Conservation (phyloP, 1,139 yeast genomes). For the Meyerozyma athensensis region DNA sequence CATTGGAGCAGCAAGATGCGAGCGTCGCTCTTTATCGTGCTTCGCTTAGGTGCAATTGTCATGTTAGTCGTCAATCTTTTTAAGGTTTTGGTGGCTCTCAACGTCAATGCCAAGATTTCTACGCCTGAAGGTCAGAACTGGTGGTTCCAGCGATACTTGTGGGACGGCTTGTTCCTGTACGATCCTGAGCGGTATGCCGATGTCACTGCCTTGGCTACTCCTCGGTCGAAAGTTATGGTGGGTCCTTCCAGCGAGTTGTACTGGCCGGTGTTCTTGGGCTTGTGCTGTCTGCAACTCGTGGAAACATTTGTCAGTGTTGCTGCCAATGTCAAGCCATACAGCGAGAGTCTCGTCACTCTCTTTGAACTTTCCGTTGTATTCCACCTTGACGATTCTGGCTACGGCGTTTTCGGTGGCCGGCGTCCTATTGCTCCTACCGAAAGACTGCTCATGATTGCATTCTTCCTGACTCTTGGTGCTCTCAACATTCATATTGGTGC, state of each 20-base stretch:
- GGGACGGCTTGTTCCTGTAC: conserved; percentile 28
- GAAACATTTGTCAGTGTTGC: conserved; percentile 66
- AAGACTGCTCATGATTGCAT: conserved; percentile 47
- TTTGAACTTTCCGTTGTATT: conserved; percentile 73
- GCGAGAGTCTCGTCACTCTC: conserved; percentile 66
- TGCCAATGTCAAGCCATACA: conserved; percentile 53
- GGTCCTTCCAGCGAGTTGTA: conserved; percentile 56
- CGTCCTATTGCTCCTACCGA: conserved; percentile 34
- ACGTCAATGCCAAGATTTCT: conserved; percentile 20
- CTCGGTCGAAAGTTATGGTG: conserved; percentile 26
- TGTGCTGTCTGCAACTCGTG: conserved; percentile 62
- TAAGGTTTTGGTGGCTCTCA: conserved; percentile 36
- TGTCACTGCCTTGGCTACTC: conserved; percentile 30
- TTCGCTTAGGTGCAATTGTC: conserved; percentile 20
- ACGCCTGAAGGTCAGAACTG: conserved; percentile 14
- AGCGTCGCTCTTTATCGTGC: background rate
- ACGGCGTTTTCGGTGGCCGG: conserved; percentile 25
- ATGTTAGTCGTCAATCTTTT: conserved; percentile 28
- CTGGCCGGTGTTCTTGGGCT: conserved; percentile 59
- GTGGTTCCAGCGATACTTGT: conserved; percentile 12
- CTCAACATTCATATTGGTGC: conserved; percentile 56
- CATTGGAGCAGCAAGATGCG: background rate
- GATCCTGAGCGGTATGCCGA: conserved; percentile 23
- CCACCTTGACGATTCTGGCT: conserved; percentile 58
- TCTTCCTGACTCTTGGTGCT: conserved; percentile 53